A percentile compares a stretch with the other conserved stretches of the same genome.
These are phyloP conservation scores for Dipsacomyces acuminosporus DNA, from an alignment of 371 early-diverging fungal genomes.

Conservation along the genomic window DNA sequence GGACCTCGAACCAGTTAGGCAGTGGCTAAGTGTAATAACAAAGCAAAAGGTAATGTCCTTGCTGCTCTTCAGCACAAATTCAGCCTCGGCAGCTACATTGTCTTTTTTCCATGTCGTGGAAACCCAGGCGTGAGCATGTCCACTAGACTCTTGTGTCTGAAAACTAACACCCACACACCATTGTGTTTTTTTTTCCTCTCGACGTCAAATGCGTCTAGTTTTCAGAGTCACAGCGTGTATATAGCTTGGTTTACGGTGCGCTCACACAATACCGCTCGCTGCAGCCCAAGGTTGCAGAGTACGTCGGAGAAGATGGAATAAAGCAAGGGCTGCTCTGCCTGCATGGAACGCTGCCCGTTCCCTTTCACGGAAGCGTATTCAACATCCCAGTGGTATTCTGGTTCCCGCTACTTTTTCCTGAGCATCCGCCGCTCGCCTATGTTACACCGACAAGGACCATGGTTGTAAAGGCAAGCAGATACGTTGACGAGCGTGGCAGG, in stretches of 20 bases:
- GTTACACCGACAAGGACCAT: constrained; percentile 86
- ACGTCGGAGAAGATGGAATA: constrained; percentile 59
- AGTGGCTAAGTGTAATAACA: constrained; percentile 37
- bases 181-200: too few relatives aligned
- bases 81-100: too few relatives aligned
- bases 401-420: constrained; percentile 82
- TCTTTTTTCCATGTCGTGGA: too few relatives aligned
- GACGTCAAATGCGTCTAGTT: constrained; percentile 33
- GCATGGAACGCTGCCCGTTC: constrained; percentile 83
- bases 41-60: constrained; percentile 37
- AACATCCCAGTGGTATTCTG: constrained; percentile 90
- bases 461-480: constrained; percentile 72
- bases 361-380: constrained; percentile 73
- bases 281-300: constrained; percentile 44
- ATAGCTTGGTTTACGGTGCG: constrained; percentile 24
- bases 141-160: too few relatives aligned
- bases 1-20: constrained; percentile 24
- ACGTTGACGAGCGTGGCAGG: constrained; percentile 79
- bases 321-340: constrained; percentile 69
- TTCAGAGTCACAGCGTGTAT: constrained; percentile 25
- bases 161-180: too few relatives aligned
- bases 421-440: constrained; percentile 71
- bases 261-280: constrained; percentile 38
- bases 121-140: too few relatives aligned
- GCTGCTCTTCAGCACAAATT: too few relatives aligned